A percentile compares a stretch with the other conserved stretches of the same genome.
phyloP scores from a whole-genome alignment of 2,329 filamentous ascomycete genomes.

The Periconia sp. region DNA sequence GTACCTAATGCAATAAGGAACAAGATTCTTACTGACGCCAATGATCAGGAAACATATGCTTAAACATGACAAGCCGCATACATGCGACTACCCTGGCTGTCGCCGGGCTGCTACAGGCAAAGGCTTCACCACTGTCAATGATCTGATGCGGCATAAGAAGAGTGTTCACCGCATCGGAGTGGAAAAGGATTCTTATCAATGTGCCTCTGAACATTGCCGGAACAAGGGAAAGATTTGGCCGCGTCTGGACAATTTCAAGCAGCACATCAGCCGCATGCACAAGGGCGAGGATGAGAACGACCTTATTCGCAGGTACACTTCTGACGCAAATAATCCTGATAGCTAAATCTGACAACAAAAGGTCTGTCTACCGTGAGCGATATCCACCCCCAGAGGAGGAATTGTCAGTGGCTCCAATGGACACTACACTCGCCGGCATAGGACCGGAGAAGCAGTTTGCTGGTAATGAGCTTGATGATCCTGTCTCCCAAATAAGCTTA shows the following conservation, averaged over 20 bases:
- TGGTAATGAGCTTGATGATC: conserved; percentile 26
- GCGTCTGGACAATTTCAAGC: conserved; percentile 83
- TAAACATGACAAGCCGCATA: conserved; percentile 71
- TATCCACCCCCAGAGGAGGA: conserved; percentile 12
- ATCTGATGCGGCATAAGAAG: conserved; percentile 78
- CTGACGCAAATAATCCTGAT: neutral
- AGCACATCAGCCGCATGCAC: conserved; percentile 77
- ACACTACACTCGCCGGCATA: conserved; percentile 40
- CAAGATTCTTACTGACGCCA: conserved; percentile 13
- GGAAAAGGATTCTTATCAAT: conserved; percentile 61
- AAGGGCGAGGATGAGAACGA: conserved; percentile 49
- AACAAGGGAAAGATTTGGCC: conserved; percentile 75
- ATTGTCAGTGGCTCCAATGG: conserved; percentile 29
- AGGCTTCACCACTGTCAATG: conserved; percentile 81
- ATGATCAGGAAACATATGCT: conserved; percentile 74
- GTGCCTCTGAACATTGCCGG: conserved; percentile 62
- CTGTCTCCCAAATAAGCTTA: conserved; percentile 25
- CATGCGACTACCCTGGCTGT: conserved; percentile 67
- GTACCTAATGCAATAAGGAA: conserved; percentile 12
- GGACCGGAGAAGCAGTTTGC: conserved; percentile 24
- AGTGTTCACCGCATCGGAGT: conserved; percentile 68
- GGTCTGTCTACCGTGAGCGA: conserved; percentile 26
- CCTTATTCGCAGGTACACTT: conserved; percentile 55
- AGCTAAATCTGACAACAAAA: conserved; percentile 24
- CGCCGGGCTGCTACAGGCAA: conserved; percentile 50